Conservation (phyloP, 2,329 filamentous ascomycete genomes). For the Periconia sp. region DNA sequence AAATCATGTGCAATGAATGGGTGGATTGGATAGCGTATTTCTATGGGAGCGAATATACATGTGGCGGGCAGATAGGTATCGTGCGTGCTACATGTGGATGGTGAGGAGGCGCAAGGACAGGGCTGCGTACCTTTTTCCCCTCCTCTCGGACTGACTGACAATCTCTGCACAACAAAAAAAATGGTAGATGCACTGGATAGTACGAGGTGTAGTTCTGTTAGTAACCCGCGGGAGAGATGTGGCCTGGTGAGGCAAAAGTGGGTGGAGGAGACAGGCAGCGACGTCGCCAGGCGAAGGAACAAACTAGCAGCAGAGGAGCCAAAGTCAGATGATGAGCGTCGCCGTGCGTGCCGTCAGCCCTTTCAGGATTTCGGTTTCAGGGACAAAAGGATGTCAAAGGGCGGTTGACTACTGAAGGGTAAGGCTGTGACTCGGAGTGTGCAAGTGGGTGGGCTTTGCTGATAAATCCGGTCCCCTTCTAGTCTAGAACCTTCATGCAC, state of each 20-base stretch:
- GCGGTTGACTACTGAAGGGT: no score
- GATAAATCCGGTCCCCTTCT: neutral
- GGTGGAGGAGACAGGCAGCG: conserved; percentile 12
- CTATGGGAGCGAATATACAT: no score
- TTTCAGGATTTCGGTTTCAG: no score
- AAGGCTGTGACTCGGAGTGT: no score
- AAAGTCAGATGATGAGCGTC: neutral
- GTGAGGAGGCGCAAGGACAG: conserved; percentile 4
- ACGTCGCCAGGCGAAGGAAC: neutral
- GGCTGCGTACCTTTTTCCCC: conserved; percentile 15
- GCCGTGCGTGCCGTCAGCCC: no score
- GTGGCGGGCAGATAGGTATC: no score
- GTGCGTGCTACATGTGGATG: neutral
- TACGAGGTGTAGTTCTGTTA: neutral
- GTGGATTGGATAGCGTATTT: no score
- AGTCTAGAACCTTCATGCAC: neutral
- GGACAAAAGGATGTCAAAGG: neutral
- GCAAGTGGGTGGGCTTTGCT: neutral
- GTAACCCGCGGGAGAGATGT: conserved; percentile 7
- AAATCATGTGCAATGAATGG: no score
- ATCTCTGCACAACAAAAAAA: no score
- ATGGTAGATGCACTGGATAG: neutral
- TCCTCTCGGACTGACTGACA: neutral
- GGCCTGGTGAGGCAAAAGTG: conserved; percentile 8
- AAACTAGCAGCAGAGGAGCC: neutral